Conservation (phyloP, 2,329 filamentous ascomycete genomes). For the Fusarium nanum region DNA sequence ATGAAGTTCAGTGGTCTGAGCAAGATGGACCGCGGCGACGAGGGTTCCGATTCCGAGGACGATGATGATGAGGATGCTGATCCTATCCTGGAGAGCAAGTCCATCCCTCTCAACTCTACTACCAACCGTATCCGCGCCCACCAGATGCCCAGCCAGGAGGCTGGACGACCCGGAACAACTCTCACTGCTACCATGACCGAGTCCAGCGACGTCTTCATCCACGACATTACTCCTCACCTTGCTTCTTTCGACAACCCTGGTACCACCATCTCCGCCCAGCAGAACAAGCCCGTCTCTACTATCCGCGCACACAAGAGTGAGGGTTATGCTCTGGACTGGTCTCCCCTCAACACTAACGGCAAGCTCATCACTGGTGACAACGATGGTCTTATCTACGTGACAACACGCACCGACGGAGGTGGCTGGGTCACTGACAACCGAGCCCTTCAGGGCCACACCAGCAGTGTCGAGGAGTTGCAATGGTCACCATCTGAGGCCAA, state of each 20-base stretch:
- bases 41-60: conserved; percentile 76
- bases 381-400: conserved; percentile 88
- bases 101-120: conserved; percentile 85
- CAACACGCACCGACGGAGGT: conserved; percentile 86
- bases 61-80: conserved; percentile 83
- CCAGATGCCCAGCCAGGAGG: conserved; percentile 78
- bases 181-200: conserved; percentile 94
- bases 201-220: conserved; percentile 87
- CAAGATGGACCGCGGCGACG: conserved; percentile 80
- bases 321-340: conserved; percentile 98
- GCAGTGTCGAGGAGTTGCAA: conserved; percentile 93
- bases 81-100: conserved; percentile 92
- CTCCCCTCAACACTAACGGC: conserved; percentile 77
- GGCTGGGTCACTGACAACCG: conserved; percentile 89
- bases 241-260: conserved; percentile 91
- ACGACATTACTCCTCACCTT: conserved; percentile 92
- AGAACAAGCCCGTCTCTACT: conserved; percentile 89
- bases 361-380: conserved; percentile 94
- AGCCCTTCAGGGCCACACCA: conserved; percentile 84
- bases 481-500: conserved; percentile 95
- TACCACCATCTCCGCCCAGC: conserved; percentile 79
- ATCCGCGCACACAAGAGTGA: conserved; percentile 92
- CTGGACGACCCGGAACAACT: conserved; percentile 79
- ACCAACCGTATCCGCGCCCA: conserved; percentile 94
- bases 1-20: conserved; percentile 95